phyloP scores from a whole-genome alignment of 345 rosid genomes.

The Theobroma cacao region DNA sequence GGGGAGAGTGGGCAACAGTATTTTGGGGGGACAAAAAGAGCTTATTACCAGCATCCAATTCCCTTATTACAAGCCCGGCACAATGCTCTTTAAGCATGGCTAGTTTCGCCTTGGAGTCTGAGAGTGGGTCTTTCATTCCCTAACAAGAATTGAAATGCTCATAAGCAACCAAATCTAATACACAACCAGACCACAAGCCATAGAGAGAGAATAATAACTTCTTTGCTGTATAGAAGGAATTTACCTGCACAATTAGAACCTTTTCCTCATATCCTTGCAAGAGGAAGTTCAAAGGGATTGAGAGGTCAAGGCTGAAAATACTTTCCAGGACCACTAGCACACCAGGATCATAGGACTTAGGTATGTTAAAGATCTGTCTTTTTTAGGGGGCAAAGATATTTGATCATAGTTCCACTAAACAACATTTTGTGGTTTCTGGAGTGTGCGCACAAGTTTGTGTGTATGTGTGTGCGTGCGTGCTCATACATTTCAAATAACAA shows the following conservation, averaged over 20 bases:
- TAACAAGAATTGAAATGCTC: slow-evolving; percentile 12
- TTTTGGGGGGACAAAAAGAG: neutral
- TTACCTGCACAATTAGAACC: slow-evolving; percentile 74
- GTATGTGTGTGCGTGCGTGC: neutral
- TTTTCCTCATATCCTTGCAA: slow-evolving; percentile 53
- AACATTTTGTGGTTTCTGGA: neutral
- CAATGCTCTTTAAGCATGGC: slow-evolving; percentile 61
- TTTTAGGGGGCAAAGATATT: neutral
- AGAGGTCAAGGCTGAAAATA: slow-evolving; percentile 74
- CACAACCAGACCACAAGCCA: neutral
- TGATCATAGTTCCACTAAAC: neutral
- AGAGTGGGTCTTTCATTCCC: slow-evolving; percentile 89
- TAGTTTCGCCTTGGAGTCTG: slow-evolving; percentile 59
- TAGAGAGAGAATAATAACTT: neutral
- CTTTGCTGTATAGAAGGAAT: neutral
- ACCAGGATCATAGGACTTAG: slow-evolving; percentile 83
- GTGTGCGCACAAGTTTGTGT: neutral
- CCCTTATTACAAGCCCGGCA: slow-evolving; percentile 37
- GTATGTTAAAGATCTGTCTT: slow-evolving; percentile 40
- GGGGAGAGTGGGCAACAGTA: too few relatives aligned
- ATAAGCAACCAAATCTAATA: neutral
- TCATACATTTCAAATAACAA: neutral
- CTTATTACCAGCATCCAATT: slow-evolving; percentile 67
- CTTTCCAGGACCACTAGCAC: slow-evolving; percentile 74
- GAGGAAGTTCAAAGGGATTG: slow-evolving; percentile 75